These are phyloP conservation scores for Claviceps africana DNA, from an alignment of 2,329 filamentous ascomycete species.

Conservation along the genomic window DNA sequence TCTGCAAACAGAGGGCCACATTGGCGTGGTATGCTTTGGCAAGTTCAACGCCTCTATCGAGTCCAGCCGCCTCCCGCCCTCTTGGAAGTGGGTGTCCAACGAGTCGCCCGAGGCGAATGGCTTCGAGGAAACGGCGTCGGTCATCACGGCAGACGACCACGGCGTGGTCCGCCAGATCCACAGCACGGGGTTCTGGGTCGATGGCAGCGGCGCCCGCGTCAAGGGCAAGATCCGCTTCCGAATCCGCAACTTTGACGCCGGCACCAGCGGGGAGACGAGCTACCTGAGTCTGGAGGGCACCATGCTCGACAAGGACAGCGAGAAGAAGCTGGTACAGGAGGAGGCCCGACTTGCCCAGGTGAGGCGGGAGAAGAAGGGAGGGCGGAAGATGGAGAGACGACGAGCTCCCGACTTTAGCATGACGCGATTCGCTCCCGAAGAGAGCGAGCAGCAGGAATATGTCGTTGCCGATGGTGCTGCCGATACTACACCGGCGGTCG, in stretches of 20 bases:
- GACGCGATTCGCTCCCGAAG: constrained; percentile 37
- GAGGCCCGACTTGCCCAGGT: constrained; percentile 29
- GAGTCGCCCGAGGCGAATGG: constrained; percentile 24
- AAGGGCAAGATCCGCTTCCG: constrained; percentile 59
- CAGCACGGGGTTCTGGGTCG: constrained; percentile 59
- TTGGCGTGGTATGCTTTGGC: constrained; percentile 81
- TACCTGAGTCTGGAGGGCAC: constrained; percentile 81
- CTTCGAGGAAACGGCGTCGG: constrained; percentile 28
- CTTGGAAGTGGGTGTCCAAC: constrained; percentile 68
- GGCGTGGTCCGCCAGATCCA: constrained; percentile 39
- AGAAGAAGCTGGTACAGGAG: constrained; percentile 36
- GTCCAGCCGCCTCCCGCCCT: constrained; percentile 54
- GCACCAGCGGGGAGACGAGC: constrained; percentile 58
- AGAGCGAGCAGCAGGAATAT: constrained; percentile 19
- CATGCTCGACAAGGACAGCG: constrained; percentile 58
- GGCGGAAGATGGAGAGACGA: constrained; percentile 17
- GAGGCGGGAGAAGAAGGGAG: constrained; percentile 22
- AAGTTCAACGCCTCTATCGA: constrained; percentile 86
- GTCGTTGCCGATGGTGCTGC: constrained; percentile 10
- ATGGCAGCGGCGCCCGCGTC: constrained; percentile 55
- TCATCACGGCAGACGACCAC: constrained; percentile 31
- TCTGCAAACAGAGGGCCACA: constrained; percentile 74
- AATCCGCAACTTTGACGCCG: constrained; percentile 75
- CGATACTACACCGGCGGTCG: constrained; percentile 11
- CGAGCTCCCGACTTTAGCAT: constrained; percentile 40